These are phyloP conservation scores for Gossypium schwendimanii DNA, from an alignment of 441 rosid species.

Conservation along the genomic window DNA sequence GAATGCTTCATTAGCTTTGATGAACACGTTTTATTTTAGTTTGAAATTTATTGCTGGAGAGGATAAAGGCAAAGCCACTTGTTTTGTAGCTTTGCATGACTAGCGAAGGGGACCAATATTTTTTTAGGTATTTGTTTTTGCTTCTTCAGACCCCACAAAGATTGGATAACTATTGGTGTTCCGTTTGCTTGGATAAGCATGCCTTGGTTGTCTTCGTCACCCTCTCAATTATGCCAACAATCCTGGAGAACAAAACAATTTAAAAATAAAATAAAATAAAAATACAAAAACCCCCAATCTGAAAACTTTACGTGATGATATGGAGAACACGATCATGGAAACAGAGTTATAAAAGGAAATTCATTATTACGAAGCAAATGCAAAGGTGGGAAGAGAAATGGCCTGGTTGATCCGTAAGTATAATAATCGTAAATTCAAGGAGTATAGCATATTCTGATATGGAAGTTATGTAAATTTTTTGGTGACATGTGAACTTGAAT, in stretches of 20 bases:
- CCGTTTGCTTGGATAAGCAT: constrained; percentile 16
- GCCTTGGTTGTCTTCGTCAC: not conserved
- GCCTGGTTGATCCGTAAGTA: constrained; percentile 24
- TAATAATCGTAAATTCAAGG: not conserved
- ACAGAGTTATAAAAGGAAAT: not conserved
- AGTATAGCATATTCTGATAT: not conserved
- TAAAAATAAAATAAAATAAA: not conserved
- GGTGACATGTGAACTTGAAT: not conserved
- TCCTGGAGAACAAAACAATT: not conserved
- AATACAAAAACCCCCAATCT: not conserved
- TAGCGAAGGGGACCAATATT: not conserved
- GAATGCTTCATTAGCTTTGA: not conserved
- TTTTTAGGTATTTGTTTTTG: not conserved
- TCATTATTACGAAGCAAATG: not conserved
- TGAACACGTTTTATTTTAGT: not conserved
- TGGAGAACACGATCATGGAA: not conserved
- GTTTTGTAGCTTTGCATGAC: constrained; percentile 5
- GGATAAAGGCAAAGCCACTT: not conserved
- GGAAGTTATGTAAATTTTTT: not conserved
- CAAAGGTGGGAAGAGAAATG: constrained; percentile 21
- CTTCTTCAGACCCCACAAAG: constrained; percentile 1
- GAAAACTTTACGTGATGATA: not conserved
- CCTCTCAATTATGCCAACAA: constrained; percentile 8
- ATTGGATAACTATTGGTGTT: constrained; percentile 10
- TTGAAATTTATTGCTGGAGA: not conserved